phyloP scores from a whole-genome alignment of 345 rosid genomes.

The Euphorbia pulcherrima region DNA sequence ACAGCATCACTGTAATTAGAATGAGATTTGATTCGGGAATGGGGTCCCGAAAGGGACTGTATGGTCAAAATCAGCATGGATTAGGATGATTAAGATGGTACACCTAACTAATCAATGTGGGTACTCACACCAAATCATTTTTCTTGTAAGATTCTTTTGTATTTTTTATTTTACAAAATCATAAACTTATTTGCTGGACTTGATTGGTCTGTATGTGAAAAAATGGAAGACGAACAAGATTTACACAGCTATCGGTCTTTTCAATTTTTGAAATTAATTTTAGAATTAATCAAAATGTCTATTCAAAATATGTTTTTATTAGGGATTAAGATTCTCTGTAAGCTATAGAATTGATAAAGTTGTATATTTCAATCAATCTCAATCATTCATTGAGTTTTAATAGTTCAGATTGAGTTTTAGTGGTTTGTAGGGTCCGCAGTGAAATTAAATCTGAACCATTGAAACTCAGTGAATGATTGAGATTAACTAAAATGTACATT shows the following conservation, averaged over 20 bases:
- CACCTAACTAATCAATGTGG: conserved; percentile 38
- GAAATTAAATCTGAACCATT: too few relatives aligned
- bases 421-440: too few relatives aligned
- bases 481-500: too few relatives aligned
- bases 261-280: too few relatives aligned
- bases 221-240: not conserved
- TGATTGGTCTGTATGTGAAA: not conserved
- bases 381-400: too few relatives aligned
- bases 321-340: too few relatives aligned
- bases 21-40: not conserved
- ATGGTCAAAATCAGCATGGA: conserved; percentile 14
- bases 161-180: not conserved
- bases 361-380: too few relatives aligned
- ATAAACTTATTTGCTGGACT: not conserved
- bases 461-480: too few relatives aligned
- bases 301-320: too few relatives aligned
- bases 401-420: too few relatives aligned
- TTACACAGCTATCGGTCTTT: not conserved
- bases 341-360: too few relatives aligned
- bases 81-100: conserved; percentile 35
- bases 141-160: not conserved
- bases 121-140: conserved; percentile 35
- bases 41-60: conserved; percentile 24
- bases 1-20: not conserved
- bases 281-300: too few relatives aligned